These are phyloP conservation scores for Cardamine chenopodiifolia DNA, from an alignment of 345 rosid genomes.

Conservation along the genomic window DNA sequence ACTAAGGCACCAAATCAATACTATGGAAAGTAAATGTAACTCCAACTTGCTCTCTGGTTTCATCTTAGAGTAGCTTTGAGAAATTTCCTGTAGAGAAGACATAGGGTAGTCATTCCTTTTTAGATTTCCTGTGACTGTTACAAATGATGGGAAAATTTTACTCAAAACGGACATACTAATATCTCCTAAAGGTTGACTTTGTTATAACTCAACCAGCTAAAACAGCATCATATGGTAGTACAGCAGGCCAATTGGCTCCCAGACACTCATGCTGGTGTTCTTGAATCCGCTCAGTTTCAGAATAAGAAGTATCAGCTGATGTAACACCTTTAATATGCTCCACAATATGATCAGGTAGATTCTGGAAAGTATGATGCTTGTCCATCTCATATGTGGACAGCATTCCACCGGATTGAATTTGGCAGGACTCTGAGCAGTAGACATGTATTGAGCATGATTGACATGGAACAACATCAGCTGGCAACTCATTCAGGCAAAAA, in stretches of 20 bases:
- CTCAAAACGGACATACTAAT: slow-evolving; percentile 49
- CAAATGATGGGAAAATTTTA: background rate
- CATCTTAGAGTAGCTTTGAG: slow-evolving; percentile 63
- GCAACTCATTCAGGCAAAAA: slow-evolving; percentile 79
- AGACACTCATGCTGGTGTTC: slow-evolving; percentile 89
- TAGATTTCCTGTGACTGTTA: background rate
- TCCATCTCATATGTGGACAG: slow-evolving; percentile 28
- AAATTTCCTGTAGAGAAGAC: slow-evolving; percentile 54
- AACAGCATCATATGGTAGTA: slow-evolving; percentile 72
- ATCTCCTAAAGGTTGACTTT: slow-evolving; percentile 48
- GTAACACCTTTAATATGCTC: slow-evolving; percentile 50
- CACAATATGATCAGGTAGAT: slow-evolving; percentile 43
- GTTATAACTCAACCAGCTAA: slow-evolving; percentile 73
- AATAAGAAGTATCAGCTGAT: slow-evolving; percentile 25
- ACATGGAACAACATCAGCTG: slow-evolving; percentile 73
- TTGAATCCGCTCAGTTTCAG: slow-evolving; percentile 44
- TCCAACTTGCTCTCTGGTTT: slow-evolving; percentile 73
- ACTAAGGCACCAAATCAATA: slow-evolving; percentile 66
- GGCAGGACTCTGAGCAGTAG: slow-evolving; percentile 80
- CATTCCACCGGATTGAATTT: slow-evolving; percentile 57
- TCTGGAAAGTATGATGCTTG: slow-evolving; percentile 28
- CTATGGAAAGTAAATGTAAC: slow-evolving; percentile 65
- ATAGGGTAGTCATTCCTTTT: slow-evolving; percentile 12
- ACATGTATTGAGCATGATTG: slow-evolving; percentile 67
- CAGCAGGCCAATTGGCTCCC: slow-evolving; percentile 76